Base-by-base conservation (phyloP, 108 stramenopile genomes). In the Ochromonas danica region DNA sequence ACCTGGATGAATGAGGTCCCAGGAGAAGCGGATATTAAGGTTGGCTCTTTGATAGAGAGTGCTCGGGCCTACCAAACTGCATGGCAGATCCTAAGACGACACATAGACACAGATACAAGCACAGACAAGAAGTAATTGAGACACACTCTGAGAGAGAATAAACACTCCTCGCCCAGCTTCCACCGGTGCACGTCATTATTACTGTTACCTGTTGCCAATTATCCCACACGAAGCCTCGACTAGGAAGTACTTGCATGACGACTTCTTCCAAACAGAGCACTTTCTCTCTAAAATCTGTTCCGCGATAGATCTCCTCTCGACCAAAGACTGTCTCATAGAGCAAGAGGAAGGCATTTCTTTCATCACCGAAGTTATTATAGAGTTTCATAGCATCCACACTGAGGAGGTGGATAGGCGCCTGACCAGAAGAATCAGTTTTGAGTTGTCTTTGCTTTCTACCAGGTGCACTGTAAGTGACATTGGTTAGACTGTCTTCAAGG, bases 41-140 rank as follows among this genome's bases (percentile, higher is more conserved):
- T 67, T 67, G 14, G 14, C 3, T 67, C 63, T 22, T 67, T 67
- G 63, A 67, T 35, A 67, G 17, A 67, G 31, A 25, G 33, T 67
- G 31, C 63, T 67, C 17, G 63, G 63, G 6, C 63, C 63, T 6
- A 67, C 63, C 3, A 67, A 67, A 33, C 33, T 35, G 25, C 63
- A 67, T 36, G 63, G 63, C 25, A 67, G 63, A 25, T 67, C 63
- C 25, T 67, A 10, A n/a, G n/a, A n/a, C n/a, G n/a, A n/a, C n/a
- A n/a, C n/a, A n/a, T n/a, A n/a, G n/a, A n/a, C n/a, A n/a, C n/a
- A n/a, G n/a, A n/a, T n/a, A n/a, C n/a, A n/a, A n/a, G n/a, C n/a
- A n/a, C n/a, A n/a, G n/a, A n/a, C n/a, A n/a, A n/a, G n/a, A n/a
- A n/a, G n/a, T n/a, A n/a, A n/a, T n/a, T n/a, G n/a, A n/a, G n/a